Evolutionary conservation across 306 rosid genomes (phyloP).

Genomic region (Adenanthera pavonina): DNA sequence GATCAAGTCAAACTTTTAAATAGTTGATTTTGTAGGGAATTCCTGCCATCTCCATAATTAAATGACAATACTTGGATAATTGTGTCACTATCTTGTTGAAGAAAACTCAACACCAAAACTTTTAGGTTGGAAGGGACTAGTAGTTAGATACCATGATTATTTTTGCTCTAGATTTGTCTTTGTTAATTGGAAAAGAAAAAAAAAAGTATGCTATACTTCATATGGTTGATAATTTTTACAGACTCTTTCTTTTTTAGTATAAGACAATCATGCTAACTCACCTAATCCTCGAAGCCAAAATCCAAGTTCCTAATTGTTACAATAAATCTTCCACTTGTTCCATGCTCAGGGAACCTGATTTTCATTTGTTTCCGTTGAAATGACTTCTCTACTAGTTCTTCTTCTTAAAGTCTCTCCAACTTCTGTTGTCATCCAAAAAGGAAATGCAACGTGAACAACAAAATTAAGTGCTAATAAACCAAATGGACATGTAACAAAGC

Average conservation of each 20-base stretch:
- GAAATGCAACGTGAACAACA: constrained; percentile 12
- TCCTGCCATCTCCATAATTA: background rate
- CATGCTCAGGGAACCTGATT: constrained; percentile 94
- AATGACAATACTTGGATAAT: background rate
- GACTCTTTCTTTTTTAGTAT: too few relatives aligned
- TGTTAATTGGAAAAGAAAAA: too few relatives aligned
- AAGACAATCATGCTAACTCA: constrained; percentile 41
- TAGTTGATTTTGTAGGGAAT: constrained; percentile 5
- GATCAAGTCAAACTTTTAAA: constrained; percentile 23
- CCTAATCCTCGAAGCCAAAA: constrained; percentile 82
- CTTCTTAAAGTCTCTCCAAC: constrained; percentile 90
- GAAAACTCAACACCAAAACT: constrained; percentile 6
- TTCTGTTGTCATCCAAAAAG: constrained; percentile 63
- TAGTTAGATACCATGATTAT: too few relatives aligned
- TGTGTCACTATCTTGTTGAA: constrained; percentile 28
- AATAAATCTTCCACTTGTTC: constrained; percentile 87
- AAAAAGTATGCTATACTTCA: too few relatives aligned
- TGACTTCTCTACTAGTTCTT: constrained; percentile 81
- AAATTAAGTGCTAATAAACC: background rate
- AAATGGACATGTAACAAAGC: constrained; percentile 17
- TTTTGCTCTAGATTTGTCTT: too few relatives aligned
- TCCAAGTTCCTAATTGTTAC: constrained; percentile 68
- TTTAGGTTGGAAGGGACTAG: background rate
- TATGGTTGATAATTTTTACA: too few relatives aligned
- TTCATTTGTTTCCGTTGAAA: constrained; percentile 94